phyloP scores from a whole-genome alignment of 1,284 basidiomycete species.

The Coniferiporia sulphurascens region DNA sequence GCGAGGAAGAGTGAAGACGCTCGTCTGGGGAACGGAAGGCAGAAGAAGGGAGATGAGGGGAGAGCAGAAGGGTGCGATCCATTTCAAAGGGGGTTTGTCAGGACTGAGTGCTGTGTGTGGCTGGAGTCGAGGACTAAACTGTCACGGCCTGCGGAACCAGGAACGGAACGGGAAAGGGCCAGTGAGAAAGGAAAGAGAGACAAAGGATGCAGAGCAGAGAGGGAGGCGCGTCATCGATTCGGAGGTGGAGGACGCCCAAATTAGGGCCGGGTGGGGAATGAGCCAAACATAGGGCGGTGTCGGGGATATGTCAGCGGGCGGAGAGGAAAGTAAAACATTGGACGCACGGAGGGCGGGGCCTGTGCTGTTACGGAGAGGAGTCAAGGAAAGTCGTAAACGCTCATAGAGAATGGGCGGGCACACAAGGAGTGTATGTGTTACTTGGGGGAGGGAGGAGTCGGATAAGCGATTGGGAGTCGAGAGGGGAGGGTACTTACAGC shows the following conservation, averaged over 20 bases:
- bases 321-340: not conserved
- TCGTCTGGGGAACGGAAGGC: constrained; percentile 12
- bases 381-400: constrained; percentile 11
- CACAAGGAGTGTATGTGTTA: constrained; percentile 7
- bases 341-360: constrained; percentile 1
- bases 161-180: constrained; percentile 14
- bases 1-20: not conserved
- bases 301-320: constrained; percentile 5
- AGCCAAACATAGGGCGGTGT: not conserved
- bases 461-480: constrained; percentile 7
- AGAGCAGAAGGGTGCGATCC: constrained; percentile 10
- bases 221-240: constrained; percentile 6
- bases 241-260: not conserved
- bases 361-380: no score
- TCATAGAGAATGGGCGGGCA: no score
- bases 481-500: not conserved
- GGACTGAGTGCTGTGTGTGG: not conserved
- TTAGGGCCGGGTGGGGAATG: not conserved
- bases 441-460: not conserved
- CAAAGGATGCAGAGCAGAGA: not conserved
- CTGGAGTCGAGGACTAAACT: not conserved
- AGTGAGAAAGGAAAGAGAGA: not conserved
- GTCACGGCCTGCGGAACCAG: constrained; percentile 9
- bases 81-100: constrained; percentile 5
- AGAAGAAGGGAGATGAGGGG: constrained; percentile 6